Base-by-base conservation (phyloP, 805 yeast genomes). In the Yamadazyma nakazawae region DNA sequence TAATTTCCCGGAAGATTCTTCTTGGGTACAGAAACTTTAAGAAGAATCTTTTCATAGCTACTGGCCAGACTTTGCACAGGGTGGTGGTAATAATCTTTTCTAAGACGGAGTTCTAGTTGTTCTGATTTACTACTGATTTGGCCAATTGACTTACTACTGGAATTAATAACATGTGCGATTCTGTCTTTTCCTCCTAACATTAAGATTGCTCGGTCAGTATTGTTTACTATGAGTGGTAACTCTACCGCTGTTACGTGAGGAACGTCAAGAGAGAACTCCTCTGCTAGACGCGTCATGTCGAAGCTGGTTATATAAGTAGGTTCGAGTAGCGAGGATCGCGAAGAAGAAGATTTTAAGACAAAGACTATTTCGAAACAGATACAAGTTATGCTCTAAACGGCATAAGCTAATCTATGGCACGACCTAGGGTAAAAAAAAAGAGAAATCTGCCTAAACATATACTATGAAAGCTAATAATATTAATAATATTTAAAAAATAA, bases 181-280 rank as follows among this genome's bases (percentile, higher is more conserved):
- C 65, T 64, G 9, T 66, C 63, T 24, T 62, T 63, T 0, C 92
- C 94, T 7, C 94, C 94, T 44, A 86, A 77, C 81, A 85, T 79
- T 5, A 64, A 62, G 10, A 90, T 63, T 0, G 96, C 96, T 41
- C 72, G 75, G 16, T 74, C 76, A 0, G 78, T 66, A 59, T 90
- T 75, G 34, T 74, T 72, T 7, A 91, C 91, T 14, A 75, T 72
- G 26, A 89, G 65, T 0, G 97, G 97, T 49, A 85, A 74, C 58
- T 91, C 97, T 14, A 91, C 77, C 2, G 91, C 78, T 4, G 86
- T 74, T 19, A 81, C 81, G 54, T 82, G 81, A 8, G 96, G 94
- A 1, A 87, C 74, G 54, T 87, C 94, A 58, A 88, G 63, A 10
- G 85, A 76, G 58, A 76, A 77, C 53, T 76, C 79, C 40, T 75